A percentile compares a stretch with the other conserved stretches of the same genome.
These are phyloP conservation scores for Umbilicus rupestris DNA, from an alignment of 164 flowering plant genomes.

Conservation along the genomic window DNA sequence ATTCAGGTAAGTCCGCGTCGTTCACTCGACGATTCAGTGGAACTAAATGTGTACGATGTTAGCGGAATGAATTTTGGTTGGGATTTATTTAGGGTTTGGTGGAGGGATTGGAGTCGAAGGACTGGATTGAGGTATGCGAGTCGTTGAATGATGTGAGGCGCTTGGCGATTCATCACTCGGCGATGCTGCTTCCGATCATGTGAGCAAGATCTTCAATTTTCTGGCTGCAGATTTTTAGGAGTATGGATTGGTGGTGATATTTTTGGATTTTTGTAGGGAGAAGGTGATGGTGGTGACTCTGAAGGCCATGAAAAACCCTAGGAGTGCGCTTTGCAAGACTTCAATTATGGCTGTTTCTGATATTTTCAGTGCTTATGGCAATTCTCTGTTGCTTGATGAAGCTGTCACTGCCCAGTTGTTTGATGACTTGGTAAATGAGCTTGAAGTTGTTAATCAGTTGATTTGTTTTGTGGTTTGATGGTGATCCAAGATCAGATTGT, in stretches of 20 bases:
- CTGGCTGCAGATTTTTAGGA: background rate
- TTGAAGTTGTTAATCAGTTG: background rate
- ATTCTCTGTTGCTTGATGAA: constrained; percentile 32
- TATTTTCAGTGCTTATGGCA: constrained; percentile 56
- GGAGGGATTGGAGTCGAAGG: constrained; percentile 66
- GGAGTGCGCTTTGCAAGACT: constrained; percentile 87
- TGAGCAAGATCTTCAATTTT: constrained; percentile 23
- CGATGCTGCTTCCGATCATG: constrained; percentile 51
- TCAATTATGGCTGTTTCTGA: constrained; percentile 90
- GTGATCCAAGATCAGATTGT: no score
- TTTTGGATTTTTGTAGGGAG: constrained; percentile 33
- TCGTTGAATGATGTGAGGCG: constrained; percentile 63
- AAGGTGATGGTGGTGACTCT: constrained; percentile 49
- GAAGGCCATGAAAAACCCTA: constrained; percentile 89
- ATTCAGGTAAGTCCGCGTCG: constrained; percentile 30
- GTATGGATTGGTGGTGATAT: constrained; percentile 22
- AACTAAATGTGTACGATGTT: background rate
- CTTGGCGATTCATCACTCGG: constrained; percentile 55
- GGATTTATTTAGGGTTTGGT: constrained; percentile 34
- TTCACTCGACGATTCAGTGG: background rate
- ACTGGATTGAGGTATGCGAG: constrained; percentile 71
- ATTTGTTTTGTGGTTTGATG: background rate
- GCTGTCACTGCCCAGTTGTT: constrained; percentile 34
- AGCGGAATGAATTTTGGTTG: background rate
- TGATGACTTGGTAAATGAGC: constrained; percentile 42